phyloP scores from a whole-genome alignment of 345 rosid species.

The Arabidopsis arenosa region DNA sequence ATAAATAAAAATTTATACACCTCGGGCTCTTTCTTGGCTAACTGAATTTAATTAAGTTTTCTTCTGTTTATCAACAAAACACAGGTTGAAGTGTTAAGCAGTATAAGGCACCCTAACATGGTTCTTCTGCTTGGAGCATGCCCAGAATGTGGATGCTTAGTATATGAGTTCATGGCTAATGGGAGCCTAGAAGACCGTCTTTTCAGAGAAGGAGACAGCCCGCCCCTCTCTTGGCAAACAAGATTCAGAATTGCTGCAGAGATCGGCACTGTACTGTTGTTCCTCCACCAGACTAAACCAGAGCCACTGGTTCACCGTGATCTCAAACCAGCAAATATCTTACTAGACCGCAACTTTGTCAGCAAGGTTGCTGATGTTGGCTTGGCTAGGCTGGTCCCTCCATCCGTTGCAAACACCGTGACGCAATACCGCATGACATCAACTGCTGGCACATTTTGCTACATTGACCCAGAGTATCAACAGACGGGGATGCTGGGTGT shows the following conservation, averaged over 20 bases:
- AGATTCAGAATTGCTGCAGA: constrained; percentile 85
- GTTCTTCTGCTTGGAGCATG: constrained; percentile 93
- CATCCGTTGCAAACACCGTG: constrained; percentile 72
- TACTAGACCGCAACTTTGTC: constrained; percentile 81
- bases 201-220: constrained; percentile 58
- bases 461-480: constrained; percentile 95
- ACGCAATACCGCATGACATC: constrained; percentile 90
- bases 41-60: constrained; percentile 13
- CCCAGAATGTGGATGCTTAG: constrained; percentile 83
- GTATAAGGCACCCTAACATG: constrained; percentile 93
- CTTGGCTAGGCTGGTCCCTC: constrained; percentile 87
- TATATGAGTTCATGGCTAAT: constrained; percentile 88
- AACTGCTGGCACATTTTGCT: constrained; percentile 90
- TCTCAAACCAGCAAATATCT: constrained; percentile 81
- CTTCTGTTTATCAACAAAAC: not conserved
- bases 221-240: constrained; percentile 76
- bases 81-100: constrained; percentile 88
- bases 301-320: constrained; percentile 93
- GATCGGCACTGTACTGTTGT: constrained; percentile 73
- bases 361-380: constrained; percentile 95
- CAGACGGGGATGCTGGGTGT: constrained; percentile 89
- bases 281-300: constrained; percentile 89
- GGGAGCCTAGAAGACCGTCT: constrained; percentile 90
- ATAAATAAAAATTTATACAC: not conserved
- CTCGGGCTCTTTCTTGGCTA: constrained; percentile 9